These are phyloP conservation scores for Lipomyces kockii DNA, from an alignment of 805 yeast genomes.

Conservation along the genomic window DNA sequence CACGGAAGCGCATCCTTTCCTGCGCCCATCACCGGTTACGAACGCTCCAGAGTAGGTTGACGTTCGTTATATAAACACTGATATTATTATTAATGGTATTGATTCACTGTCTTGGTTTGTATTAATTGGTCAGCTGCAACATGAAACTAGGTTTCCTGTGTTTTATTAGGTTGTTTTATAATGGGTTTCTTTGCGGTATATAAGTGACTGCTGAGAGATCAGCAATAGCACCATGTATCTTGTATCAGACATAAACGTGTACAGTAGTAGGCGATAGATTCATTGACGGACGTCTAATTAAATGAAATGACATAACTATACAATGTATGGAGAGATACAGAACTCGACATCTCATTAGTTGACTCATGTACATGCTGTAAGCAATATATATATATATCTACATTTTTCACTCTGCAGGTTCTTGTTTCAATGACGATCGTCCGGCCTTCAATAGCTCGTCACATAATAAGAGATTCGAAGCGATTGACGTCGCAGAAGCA, in stretches of 20 bases:
- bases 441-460: slow-evolving; percentile 98
- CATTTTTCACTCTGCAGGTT: slow-evolving; percentile 12
- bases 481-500: slow-evolving; percentile 90
- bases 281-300: background rate
- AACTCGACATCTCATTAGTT: background rate
- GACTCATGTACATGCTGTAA: background rate
- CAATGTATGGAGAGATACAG: background rate
- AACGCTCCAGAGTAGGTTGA: slow-evolving; percentile 15
- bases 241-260: background rate
- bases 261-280: background rate
- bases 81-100: background rate
- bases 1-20: slow-evolving; percentile 66
- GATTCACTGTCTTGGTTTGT: background rate
- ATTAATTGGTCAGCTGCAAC: background rate
- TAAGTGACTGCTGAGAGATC: background rate
- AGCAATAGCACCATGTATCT: background rate
- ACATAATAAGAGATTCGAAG: slow-evolving; percentile 87
- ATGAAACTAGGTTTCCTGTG: background rate
- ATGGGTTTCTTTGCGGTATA: background rate
- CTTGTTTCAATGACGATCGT: slow-evolving; percentile 82
- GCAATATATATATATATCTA: background rate
- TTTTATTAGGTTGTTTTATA: background rate
- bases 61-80: background rate
- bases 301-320: background rate
- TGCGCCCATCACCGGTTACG: slow-evolving; percentile 34